phyloP scores from a whole-genome alignment of 2,329 filamentous ascomycete genomes.

The Trichoderma sp. region DNA sequence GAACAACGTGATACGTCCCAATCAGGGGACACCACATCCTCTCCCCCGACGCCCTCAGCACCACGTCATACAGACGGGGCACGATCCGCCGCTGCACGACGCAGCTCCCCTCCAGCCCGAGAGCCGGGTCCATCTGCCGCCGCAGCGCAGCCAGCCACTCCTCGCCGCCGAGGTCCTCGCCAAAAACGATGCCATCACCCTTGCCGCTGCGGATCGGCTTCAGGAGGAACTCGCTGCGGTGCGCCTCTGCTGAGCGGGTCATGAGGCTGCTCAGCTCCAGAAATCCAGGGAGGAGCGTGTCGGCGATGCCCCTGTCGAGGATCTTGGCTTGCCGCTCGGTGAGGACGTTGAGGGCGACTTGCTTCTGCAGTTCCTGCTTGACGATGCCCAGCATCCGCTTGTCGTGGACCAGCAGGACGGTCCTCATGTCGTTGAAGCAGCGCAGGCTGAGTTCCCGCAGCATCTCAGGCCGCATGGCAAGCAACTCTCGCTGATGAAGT shows the following conservation, averaged over 20 bases:
- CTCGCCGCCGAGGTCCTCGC: slow-evolving; percentile 39
- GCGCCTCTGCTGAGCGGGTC: slow-evolving; percentile 13
- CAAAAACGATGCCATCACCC: slow-evolving; percentile 46
- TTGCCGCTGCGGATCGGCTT: slow-evolving; percentile 46
- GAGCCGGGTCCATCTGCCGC: slow-evolving; percentile 22
- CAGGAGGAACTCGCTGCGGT: slow-evolving; percentile 39
- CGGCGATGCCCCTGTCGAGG: slow-evolving; percentile 38
- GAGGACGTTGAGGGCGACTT: slow-evolving; percentile 37
- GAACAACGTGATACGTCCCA: slow-evolving; percentile 40
- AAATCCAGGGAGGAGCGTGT: slow-evolving; percentile 42
- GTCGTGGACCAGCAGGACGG: slow-evolving; percentile 46
- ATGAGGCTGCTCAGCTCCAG: slow-evolving; percentile 34
- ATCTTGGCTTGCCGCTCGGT: slow-evolving; percentile 35
- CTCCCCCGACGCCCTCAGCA: slow-evolving; percentile 36
- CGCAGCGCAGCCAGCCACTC: slow-evolving; percentile 38
- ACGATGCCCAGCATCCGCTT: slow-evolving; percentile 48
- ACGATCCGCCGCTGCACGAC: slow-evolving; percentile 40
- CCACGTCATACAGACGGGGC: slow-evolving; percentile 39
- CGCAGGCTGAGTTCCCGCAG: slow-evolving; percentile 42
- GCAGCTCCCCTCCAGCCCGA: slow-evolving; percentile 28
- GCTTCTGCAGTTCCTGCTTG: slow-evolving; percentile 38
- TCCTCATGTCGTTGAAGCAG: slow-evolving; percentile 48
- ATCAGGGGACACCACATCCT: slow-evolving; percentile 38
- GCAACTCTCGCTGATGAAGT: slow-evolving; percentile 44
- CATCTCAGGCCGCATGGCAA: slow-evolving; percentile 38